A percentile compares a stretch with the other conserved stretches of the same genome.
phyloP scores from a whole-genome alignment of 192 early-diverging fungal species.

The Glomus cerebriforme region DNA sequence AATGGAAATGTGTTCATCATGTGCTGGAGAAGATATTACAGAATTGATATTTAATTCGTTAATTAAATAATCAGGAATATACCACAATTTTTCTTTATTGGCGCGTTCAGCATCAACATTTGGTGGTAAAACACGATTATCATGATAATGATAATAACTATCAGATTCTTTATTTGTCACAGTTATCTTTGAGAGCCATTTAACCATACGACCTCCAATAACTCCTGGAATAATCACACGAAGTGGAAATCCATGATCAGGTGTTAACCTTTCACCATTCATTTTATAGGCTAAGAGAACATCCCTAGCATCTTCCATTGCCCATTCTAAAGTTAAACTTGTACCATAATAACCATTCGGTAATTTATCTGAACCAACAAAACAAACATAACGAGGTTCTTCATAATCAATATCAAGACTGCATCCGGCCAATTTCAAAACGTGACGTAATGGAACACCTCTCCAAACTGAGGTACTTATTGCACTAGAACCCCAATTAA shows the following conservation, averaged over 20 bases:
- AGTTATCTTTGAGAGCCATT: slow-evolving; percentile 72
- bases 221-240: slow-evolving; percentile 85
- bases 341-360: slow-evolving; percentile 77
- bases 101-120: slow-evolving; percentile 55
- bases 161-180: slow-evolving; percentile 60
- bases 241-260: slow-evolving; percentile 87
- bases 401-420: slow-evolving; percentile 34
- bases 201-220: slow-evolving; percentile 88
- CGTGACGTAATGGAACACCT: slow-evolving; percentile 55
- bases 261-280: slow-evolving; percentile 72
- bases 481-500: slow-evolving; percentile 60
- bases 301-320: slow-evolving; percentile 67
- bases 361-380: slow-evolving; percentile 61
- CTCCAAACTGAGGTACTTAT: slow-evolving; percentile 61
- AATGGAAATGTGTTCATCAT: slow-evolving; percentile 46
- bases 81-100: slow-evolving; percentile 53
- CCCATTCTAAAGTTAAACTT: slow-evolving; percentile 64
- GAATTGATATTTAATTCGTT: slow-evolving; percentile 84
- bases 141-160: slow-evolving; percentile 75
- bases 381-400: slow-evolving; percentile 47
- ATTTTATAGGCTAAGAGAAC: slow-evolving; percentile 78
- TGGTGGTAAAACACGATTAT: slow-evolving; percentile 86
- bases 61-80: slow-evolving; percentile 61
- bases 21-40: slow-evolving; percentile 64
- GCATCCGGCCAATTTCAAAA: slow-evolving; percentile 45